A percentile compares a stretch with the other conserved stretches of the same genome.
These are phyloP conservation scores for Geotrichum carabidarum DNA, from an alignment of 1,139 yeast species.

Conservation along the genomic window DNA sequence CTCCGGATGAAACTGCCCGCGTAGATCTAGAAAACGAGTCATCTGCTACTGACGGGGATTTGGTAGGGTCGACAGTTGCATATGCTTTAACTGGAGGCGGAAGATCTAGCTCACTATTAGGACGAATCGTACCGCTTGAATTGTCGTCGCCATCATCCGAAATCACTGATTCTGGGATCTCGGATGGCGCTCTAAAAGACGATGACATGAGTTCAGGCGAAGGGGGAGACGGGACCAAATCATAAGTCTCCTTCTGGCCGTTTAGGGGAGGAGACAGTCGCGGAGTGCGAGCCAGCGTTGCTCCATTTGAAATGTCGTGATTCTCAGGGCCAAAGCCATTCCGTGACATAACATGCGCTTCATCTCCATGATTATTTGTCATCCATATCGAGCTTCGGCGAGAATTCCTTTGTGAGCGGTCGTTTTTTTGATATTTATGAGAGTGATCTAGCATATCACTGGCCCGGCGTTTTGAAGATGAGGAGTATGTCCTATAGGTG, in stretches of 20 bases:
- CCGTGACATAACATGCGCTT: not conserved
- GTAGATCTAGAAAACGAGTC: too few relatives aligned
- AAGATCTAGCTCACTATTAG: constrained; percentile 13
- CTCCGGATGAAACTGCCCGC: not conserved
- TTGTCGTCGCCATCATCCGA: constrained; percentile 1
- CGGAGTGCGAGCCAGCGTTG: not conserved
- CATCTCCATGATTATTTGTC: constrained; percentile 5
- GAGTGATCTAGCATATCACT: constrained; percentile 6
- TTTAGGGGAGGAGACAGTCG: constrained; percentile 3
- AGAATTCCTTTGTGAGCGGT: not conserved
- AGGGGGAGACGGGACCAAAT: not conserved
- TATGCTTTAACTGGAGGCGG: constrained; percentile 12
- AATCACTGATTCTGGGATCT: constrained; percentile 5
- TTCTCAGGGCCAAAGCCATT: not conserved
- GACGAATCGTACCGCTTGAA: constrained; percentile 4
- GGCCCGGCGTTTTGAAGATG: constrained; percentile 10
- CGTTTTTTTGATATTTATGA: not conserved
- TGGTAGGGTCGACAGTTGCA: constrained; percentile 13
- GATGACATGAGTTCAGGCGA: constrained; percentile 12
- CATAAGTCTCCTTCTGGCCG: not conserved
- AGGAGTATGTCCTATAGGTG: constrained; percentile 7
- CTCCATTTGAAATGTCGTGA: not conserved
- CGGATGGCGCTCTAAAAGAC: not conserved
- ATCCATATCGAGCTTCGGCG: constrained; percentile 11
- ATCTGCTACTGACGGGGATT: constrained; percentile 8